These are phyloP conservation scores for Saccharum hybrid DNA, from an alignment of 202 grass and related monocot species.

Conservation along the genomic window DNA sequence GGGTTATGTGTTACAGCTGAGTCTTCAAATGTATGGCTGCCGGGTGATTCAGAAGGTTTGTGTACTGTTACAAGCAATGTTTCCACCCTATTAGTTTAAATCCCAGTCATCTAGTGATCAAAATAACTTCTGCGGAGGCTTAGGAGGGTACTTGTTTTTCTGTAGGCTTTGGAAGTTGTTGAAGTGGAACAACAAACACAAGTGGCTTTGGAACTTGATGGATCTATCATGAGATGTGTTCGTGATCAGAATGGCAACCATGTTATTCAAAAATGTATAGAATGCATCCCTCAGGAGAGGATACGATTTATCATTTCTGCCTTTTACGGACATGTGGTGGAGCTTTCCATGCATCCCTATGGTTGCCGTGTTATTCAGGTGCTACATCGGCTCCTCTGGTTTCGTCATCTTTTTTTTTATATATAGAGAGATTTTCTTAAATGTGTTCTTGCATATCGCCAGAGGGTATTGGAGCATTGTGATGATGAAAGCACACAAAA, in stretches of 20 bases:
- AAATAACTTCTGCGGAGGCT: constrained; percentile 11
- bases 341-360: constrained; percentile 95
- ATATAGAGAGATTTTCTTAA: constrained; percentile 4
- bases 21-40: constrained; percentile 99
- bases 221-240: constrained; percentile 85
- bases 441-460: constrained; percentile 42
- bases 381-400: constrained; percentile 18
- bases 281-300: constrained; percentile 83
- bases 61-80: constrained; percentile 16
- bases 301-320: constrained; percentile 83
- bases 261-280: constrained; percentile 97
- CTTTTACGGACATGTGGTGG: constrained; percentile 85
- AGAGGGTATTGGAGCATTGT: constrained; percentile 97
- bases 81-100: constrained; percentile 23
- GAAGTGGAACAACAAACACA: constrained; percentile 83
- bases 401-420: background rate
- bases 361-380: constrained; percentile 99
- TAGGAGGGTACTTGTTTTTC: constrained; percentile 34
- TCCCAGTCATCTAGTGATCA: background rate
- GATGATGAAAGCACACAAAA: constrained; percentile 81
- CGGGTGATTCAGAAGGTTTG: constrained; percentile 97
- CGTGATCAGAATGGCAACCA: constrained; percentile 99
- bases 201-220: constrained; percentile 88
- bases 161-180: constrained; percentile 93
- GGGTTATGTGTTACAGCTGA: constrained; percentile 78